Conservation (phyloP, 2,329 filamentous ascomycete species). For the Tolypocladium cylindrosporum region DNA sequence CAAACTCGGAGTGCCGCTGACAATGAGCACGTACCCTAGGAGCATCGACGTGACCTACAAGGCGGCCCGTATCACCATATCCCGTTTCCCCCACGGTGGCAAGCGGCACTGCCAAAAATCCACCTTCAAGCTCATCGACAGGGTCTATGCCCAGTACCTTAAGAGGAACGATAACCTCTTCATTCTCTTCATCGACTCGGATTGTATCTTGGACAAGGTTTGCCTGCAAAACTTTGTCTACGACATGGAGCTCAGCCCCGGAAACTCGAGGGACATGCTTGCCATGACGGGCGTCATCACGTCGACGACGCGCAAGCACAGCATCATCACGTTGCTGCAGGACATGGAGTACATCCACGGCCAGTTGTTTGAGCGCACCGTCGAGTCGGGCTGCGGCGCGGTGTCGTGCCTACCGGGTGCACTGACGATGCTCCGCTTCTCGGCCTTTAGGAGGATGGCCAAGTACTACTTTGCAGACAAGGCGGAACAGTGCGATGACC, state of each 20-base stretch:
- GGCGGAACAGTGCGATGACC: slow-evolving; percentile 85
- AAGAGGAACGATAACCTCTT: slow-evolving; percentile 86
- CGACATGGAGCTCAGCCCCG: slow-evolving; percentile 95
- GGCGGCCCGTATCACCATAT: slow-evolving; percentile 76
- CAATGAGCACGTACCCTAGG: slow-evolving; percentile 67
- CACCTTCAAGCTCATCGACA: slow-evolving; percentile 89
- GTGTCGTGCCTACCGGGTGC: slow-evolving; percentile 93
- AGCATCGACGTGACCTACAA: slow-evolving; percentile 87
- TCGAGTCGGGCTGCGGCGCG: slow-evolving; percentile 87
- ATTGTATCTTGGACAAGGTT: slow-evolving; percentile 84
- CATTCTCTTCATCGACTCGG: slow-evolving; percentile 93
- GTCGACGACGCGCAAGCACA: slow-evolving; percentile 80
- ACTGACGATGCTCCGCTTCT: slow-evolving; percentile 92
- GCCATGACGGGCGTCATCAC: slow-evolving; percentile 98
- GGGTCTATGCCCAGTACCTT: slow-evolving; percentile 79
- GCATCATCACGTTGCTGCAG: slow-evolving; percentile 82
- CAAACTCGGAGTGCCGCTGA: slow-evolving; percentile 71
- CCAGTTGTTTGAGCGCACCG: slow-evolving; percentile 89
- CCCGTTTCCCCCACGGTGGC: slow-evolving; percentile 84
- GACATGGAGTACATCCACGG: slow-evolving; percentile 99
- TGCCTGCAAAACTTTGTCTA: slow-evolving; percentile 98
- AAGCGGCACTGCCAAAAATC: slow-evolving; percentile 91
- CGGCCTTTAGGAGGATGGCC: slow-evolving; percentile 91
- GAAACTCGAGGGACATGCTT: slow-evolving; percentile 84
- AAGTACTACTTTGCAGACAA: slow-evolving; percentile 98